These are phyloP conservation scores for Rhytidiadelphus loreus DNA, from an alignment of 225 moss, liverwort and hornwort genomes.

Conservation along the genomic window DNA sequence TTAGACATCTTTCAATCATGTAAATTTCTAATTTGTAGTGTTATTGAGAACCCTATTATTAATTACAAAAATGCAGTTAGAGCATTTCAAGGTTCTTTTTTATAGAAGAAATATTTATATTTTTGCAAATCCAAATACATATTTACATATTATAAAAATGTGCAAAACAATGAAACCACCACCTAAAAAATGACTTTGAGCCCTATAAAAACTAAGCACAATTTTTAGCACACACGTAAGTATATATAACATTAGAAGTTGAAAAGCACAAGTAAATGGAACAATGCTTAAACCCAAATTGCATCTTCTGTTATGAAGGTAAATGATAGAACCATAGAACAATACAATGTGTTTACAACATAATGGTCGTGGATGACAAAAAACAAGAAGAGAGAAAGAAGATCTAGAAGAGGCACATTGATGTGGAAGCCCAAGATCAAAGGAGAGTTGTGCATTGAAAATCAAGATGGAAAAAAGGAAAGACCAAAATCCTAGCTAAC, in stretches of 20 bases:
- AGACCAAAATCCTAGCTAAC: no score
- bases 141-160: not conserved
- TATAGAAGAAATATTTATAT: not conserved
- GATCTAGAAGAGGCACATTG: not conserved
- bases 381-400: no score
- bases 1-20: not conserved
- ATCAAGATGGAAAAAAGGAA: no score
- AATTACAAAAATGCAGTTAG: not conserved
- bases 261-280: not conserved
- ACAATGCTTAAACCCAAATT: not conserved
- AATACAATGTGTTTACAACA: not conserved
- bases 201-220: not conserved
- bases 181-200: not conserved
- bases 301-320: not conserved
- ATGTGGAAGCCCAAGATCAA: not conserved
- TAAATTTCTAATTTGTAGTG: not conserved
- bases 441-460: not conserved
- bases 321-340: not conserved
- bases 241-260: not conserved
- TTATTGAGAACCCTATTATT: not conserved
- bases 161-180: not conserved
- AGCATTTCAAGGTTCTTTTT: not conserved
- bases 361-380: rapidly evolving
- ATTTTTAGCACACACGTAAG: not conserved
- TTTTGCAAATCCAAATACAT: not conserved